Conservation (phyloP, 202 grass and related monocot species). For the Musa balbisiana region DNA sequence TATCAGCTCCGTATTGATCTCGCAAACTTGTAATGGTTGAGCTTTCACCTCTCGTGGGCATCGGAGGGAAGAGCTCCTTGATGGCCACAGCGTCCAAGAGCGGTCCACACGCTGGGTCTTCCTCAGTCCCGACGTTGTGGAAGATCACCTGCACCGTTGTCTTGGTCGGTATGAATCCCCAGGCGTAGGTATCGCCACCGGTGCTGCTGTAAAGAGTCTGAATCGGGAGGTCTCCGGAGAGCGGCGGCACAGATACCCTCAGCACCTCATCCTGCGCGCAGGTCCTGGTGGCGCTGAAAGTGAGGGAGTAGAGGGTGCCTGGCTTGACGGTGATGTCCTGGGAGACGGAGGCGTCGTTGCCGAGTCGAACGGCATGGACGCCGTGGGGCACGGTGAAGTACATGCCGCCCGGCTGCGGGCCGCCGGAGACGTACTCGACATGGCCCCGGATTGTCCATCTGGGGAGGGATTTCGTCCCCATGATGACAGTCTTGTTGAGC, state of each 20-base stretch:
- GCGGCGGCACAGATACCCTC: constrained; percentile 59
- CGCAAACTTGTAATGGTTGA: too few species aligned
- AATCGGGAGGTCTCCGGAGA: constrained; percentile 60
- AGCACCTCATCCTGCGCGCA: constrained; percentile 86
- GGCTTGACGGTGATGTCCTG: constrained; percentile 84
- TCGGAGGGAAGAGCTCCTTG: constrained; percentile 68
- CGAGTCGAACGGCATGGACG: constrained; percentile 82
- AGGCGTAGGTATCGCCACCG: constrained; percentile 69
- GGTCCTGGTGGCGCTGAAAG: constrained; percentile 85
- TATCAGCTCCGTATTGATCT: too few species aligned
- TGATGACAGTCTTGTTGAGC: constrained; percentile 75
- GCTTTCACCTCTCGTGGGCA: constrained; percentile 58
- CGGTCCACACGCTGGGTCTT: constrained; percentile 65
- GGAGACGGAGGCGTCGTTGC: constrained; percentile 49
- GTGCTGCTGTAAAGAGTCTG: constrained; percentile 80
- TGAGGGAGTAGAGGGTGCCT: constrained; percentile 67
- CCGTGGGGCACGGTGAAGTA: constrained; percentile 77
- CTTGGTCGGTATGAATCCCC: constrained; percentile 64
- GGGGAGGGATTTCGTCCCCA: constrained; percentile 76
- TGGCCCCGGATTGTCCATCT: constrained; percentile 65
- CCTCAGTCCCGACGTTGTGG: constrained; percentile 72
- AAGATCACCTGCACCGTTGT: constrained; percentile 49
- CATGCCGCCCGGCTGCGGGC: constrained; percentile 79
- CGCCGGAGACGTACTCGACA: constrained; percentile 74
- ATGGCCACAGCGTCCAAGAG: constrained; percentile 82